These are phyloP conservation scores for Plasmopara viticola DNA, from an alignment of 352 stramenopile species.

Conservation along the genomic window DNA sequence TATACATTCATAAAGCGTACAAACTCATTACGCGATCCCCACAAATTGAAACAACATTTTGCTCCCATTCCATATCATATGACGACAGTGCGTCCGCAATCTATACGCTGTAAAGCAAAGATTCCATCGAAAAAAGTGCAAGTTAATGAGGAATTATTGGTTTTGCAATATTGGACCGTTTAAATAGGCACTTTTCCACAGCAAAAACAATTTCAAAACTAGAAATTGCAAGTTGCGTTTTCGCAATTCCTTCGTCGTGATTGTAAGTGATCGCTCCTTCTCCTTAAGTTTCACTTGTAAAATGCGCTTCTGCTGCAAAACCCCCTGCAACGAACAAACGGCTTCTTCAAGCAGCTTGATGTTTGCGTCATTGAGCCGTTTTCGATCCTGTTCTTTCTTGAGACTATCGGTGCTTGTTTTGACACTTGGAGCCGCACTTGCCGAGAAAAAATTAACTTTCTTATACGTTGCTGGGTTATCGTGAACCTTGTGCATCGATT, in stretches of 20 bases:
- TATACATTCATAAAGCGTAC: too few species aligned
- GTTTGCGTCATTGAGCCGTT: slow-evolving; percentile 22
- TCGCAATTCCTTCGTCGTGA: slow-evolving; percentile 17
- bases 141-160: background rate
- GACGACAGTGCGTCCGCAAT: too few species aligned
- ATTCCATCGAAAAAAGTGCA: background rate
- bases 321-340: slow-evolving; percentile 33
- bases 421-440: slow-evolving; percentile 14
- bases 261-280: slow-evolving; percentile 15
- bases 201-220: slow-evolving; percentile 34
- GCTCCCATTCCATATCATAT: too few species aligned
- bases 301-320: slow-evolving; percentile 25
- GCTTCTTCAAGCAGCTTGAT: slow-evolving; percentile 39
- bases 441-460: slow-evolving; percentile 13
- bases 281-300: slow-evolving; percentile 29
- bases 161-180: background rate
- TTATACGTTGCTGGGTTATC: background rate
- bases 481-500: background rate
- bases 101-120: background rate
- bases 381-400: background rate
- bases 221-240: slow-evolving; percentile 31
- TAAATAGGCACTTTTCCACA: slow-evolving; percentile 30
- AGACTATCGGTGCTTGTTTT: background rate
- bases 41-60: too few species aligned
- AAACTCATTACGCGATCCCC: too few species aligned